Base-by-base conservation (phyloP, 768 basidiomycete genomes). In the Candolleomyces aberdarensis region DNA sequence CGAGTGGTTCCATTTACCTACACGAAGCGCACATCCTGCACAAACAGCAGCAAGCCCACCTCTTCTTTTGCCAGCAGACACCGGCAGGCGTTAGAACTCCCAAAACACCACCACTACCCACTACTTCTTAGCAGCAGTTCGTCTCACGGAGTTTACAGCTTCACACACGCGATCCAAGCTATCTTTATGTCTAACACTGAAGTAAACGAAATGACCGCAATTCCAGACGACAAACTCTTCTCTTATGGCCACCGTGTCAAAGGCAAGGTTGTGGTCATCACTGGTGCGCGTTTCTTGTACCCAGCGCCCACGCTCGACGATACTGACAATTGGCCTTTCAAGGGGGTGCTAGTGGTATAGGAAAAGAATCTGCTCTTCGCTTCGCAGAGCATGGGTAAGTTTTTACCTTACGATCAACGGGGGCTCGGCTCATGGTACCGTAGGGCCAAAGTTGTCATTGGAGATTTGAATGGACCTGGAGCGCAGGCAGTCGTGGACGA, bases 401-500 rank as follows among this genome's bases (percentile, higher is more conserved):
- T 3, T 53, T 39, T 14, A 15, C 19, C 59, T 49, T 17, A 55
- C n/a, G 17, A 31, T 36, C 50, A 41, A 32, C 19, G 50, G 39
- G 57, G 31, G 44, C 55, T 40, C 56, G 32, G 11, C 29, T 43
- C 26, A 54, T 43, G 58, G 20, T 47, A 39, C 14, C 55, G 51
- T 61, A 85, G 84, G 2, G 82, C 83, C 15, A 83, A 81, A 62
- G 71, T 83, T 5, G 76, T 85, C 49, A 81, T 86, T 65, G 85
- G 81, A 26, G 84, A 86, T 69, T 62, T 77, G 51, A 78, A 85
- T 63, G 58, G 70, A 9, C 66, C 67, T 19, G 77, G 75, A 2
- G 81, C 76, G 13, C 68, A 78, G 62, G 71, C 71, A 41, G 76
- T 77, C 13, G 80, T 78, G 3, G 53, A 65, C 5, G 75, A 80